Evolutionary conservation across 768 basidiomycete genomes (phyloP), one percentile per base, ranked within the genome.

Genomic region (Kwoniella botswanensis): DNA sequence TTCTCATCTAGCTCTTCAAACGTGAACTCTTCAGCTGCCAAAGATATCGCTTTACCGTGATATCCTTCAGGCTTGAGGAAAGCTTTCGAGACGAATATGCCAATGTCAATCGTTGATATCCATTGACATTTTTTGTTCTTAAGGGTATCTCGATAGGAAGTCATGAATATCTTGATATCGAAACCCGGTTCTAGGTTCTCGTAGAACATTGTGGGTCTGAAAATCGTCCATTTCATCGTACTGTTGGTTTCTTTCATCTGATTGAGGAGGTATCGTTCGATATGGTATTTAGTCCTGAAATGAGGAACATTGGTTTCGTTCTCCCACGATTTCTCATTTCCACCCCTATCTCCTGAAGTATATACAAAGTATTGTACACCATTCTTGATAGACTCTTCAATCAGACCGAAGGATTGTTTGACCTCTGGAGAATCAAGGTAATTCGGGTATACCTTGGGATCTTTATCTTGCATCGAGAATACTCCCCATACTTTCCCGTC

Each of bases 331-430:
- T 24, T 12, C 1, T 56, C 22, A 10, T 70, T 60, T 2, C 68
- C 68, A 15, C 68, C 68, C 15, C 62, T 41, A 44, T 70, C 62
- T 4, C 63, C 68, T 35, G 68, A 70, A 22, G 50, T 70, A 21
- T 70, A 70, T 1, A 64, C 63, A n/a, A 64, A 63, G 6, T 52
- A 43, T 46, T 44, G 3, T 9, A 70, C 68, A 3, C 61, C 29
- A 11, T 70, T 26, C 9, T 63, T 56, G 61, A 70, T 63, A 58
- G 43, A 29, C 12, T 63, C 22, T 35, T 70, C 68, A 35, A 70
- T 64, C 24, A 70, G n/a, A 26, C 54, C 54, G 12, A 63, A 56
- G 2, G 53, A 62, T 29, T 70, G 61, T 15, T 65, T 56, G 29
- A 65, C 53, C 22, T 56, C 64, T 42, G 42, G 59, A 4, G 59